Evolutionary conservation across 495 filamentous ascomycete genomes (phyloP).

Genomic region (Cercophora sp.): DNA sequence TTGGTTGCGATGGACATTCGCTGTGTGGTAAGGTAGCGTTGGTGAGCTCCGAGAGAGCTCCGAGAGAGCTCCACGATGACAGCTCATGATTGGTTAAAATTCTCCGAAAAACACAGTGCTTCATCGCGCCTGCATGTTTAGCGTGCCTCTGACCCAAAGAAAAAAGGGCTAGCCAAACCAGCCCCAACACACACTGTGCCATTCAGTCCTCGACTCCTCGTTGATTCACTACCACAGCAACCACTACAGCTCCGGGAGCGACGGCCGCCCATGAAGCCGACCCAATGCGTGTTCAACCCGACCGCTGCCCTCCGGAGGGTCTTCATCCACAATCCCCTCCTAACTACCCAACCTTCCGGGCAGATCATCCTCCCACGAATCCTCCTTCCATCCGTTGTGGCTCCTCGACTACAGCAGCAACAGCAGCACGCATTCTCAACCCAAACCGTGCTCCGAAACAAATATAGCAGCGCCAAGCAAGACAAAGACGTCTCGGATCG

Average conservation of each 20-base stretch:
- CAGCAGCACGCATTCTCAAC: background rate
- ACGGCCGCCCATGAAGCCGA: constrained; percentile 28
- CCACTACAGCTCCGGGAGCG: no score
- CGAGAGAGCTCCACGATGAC: no score
- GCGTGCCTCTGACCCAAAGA: background rate
- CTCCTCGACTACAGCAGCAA: background rate
- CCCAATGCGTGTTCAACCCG: constrained; percentile 38
- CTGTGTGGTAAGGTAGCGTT: no score
- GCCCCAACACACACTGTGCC: no score
- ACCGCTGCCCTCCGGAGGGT: constrained; percentile 36
- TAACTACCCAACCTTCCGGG: background rate
- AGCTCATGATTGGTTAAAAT: constrained; percentile 15
- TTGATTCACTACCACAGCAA: no score
- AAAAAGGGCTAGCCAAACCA: background rate
- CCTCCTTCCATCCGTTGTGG: constrained; percentile 13
- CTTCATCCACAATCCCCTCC: constrained; percentile 29
- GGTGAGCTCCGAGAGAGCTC: background rate
- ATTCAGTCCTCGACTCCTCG: no score
- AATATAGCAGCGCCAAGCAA: no score
- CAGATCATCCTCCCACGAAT: constrained; percentile 13
- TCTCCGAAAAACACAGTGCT: constrained; percentile 3
- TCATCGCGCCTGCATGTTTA: background rate
- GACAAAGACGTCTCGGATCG: no score
- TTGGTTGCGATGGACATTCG: no score
- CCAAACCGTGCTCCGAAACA: background rate